A percentile compares a stretch with the other conserved stretches of the same genome.
Evolutionary conservation across 257 asterid genomes (phyloP).

Genomic region (Plectranthus barbatus): DNA sequence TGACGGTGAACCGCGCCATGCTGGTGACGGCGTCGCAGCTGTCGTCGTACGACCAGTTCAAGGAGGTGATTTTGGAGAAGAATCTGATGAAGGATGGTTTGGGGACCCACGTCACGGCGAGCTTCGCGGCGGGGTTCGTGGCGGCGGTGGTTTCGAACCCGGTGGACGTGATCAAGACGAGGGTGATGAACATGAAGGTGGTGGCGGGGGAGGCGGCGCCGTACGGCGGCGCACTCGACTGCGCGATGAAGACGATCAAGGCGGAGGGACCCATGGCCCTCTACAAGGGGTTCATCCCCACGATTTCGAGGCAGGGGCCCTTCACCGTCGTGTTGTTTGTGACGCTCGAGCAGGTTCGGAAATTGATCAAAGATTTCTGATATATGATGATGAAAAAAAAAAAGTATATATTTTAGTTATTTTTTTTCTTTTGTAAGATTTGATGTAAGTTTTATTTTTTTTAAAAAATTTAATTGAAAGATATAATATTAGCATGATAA

Average conservation of each 20-base stretch:
- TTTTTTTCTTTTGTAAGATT: not conserved
- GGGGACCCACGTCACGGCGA: conserved; percentile 79
- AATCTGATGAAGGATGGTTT: conserved; percentile 66
- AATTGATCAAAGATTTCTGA: conserved; percentile 67
- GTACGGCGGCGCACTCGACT: conserved; percentile 68
- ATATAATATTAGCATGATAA: too few species aligned
- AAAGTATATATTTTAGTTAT: too few species aligned
- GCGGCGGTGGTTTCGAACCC: conserved; percentile 89
- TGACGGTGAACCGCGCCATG: conserved; percentile 93
- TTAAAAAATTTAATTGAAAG: not conserved
- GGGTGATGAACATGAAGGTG: conserved; percentile 92
- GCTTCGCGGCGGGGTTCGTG: conserved; percentile 91
- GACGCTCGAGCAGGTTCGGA: conserved; percentile 81
- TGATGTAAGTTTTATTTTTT: not conserved
- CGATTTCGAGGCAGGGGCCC: conserved; percentile 86
- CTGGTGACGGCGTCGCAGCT: conserved; percentile 80
- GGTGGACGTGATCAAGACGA: conserved; percentile 80
- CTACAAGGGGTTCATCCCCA: conserved; percentile 77
- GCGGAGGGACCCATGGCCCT: conserved; percentile 89
- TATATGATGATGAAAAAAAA: conserved; percentile 23
- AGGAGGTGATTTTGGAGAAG: conserved; percentile 45
- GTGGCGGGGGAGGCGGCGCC: conserved; percentile 63
- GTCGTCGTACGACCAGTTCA: conserved; percentile 80
- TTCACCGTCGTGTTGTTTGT: conserved; percentile 84
- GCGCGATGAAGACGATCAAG: conserved; percentile 70